Evolutionary conservation across 106 monocot species (phyloP).

Genomic region (Dendrobium nobile): DNA sequence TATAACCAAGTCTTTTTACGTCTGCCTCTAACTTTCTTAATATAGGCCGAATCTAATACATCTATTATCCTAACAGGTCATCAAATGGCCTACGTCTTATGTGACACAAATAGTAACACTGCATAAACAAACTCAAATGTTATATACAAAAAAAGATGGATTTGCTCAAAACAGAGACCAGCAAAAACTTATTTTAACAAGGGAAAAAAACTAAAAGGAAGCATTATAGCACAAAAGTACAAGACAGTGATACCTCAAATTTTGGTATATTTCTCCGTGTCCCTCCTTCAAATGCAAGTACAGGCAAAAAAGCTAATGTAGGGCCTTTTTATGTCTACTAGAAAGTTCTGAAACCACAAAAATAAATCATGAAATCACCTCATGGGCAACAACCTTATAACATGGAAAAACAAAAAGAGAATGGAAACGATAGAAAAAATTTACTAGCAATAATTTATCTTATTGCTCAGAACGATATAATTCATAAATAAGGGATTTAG

Average conservation of each 20-base stretch:
- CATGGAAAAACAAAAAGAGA: neutral
- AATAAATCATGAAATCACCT: neutral
- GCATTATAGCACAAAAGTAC: neutral
- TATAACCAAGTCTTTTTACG: no score
- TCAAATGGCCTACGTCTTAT: no score
- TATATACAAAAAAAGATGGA: conserved; percentile 6
- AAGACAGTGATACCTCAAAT: conserved; percentile 63
- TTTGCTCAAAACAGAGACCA: conserved; percentile 26
- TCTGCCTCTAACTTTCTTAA: no score
- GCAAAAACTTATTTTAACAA: neutral
- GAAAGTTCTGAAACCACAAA: conserved; percentile 57
- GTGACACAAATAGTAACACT: neutral
- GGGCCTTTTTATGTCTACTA: conserved; percentile 95
- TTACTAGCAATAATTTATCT: neutral
- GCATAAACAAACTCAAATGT: neutral
- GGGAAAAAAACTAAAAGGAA: neutral
- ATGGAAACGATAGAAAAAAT: neutral
- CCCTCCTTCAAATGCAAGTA: conserved; percentile 97
- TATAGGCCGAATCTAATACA: no score
- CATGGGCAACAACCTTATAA: neutral
- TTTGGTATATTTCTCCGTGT: conserved; percentile 86
- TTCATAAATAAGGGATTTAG: neutral
- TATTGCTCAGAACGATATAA: neutral
- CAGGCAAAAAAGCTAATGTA: conserved; percentile 67
- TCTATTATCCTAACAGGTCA: no score